phyloP scores from a whole-genome alignment of 768 basidiomycete genomes.

The Agrocybe pediades region DNA sequence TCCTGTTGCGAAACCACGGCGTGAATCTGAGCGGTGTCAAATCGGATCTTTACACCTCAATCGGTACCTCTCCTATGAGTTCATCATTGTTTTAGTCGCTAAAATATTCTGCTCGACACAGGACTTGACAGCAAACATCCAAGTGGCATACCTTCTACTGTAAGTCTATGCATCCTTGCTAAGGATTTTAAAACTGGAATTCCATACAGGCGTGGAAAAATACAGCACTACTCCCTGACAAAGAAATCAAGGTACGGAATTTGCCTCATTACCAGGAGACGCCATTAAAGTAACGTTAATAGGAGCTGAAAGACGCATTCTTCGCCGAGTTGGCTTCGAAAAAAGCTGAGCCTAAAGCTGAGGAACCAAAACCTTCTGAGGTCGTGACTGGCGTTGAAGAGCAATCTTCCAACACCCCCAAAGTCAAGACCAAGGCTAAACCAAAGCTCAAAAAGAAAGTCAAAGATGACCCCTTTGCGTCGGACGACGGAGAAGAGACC shows the following conservation, averaged over 20 bases:
- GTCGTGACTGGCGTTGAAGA: slow-evolving; percentile 5
- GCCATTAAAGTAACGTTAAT: not conserved
- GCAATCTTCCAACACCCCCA: slow-evolving; percentile 20
- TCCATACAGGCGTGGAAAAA: slow-evolving; percentile 67
- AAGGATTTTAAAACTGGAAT: not conserved
- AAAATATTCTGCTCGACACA: slow-evolving; percentile 18
- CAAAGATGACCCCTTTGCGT: slow-evolving; percentile 4
- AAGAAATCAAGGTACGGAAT: slow-evolving; percentile 57
- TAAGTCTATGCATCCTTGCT: slow-evolving; percentile 23
- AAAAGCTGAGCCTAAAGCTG: not conserved
- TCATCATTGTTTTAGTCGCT: not conserved
- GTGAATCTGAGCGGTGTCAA: slow-evolving; percentile 70
- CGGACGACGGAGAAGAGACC: slow-evolving; percentile 9
- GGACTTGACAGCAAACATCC: slow-evolving; percentile 78
- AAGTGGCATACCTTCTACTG: slow-evolving; percentile 73
- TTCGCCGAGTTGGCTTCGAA: slow-evolving; percentile 48
- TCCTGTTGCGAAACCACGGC: slow-evolving; percentile 67
- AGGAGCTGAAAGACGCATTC: slow-evolving; percentile 68
- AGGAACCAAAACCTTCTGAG: slow-evolving; percentile 5
- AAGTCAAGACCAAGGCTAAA: slow-evolving; percentile 34
- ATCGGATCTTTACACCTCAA: slow-evolving; percentile 64
- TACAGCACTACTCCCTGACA: slow-evolving; percentile 53
- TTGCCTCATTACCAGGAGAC: not conserved
- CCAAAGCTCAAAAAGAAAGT: slow-evolving; percentile 44
- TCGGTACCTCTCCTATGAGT: slow-evolving; percentile 40